phyloP scores from a whole-genome alignment of 108 stramenopile genomes.

The Cyclotella baltica region DNA sequence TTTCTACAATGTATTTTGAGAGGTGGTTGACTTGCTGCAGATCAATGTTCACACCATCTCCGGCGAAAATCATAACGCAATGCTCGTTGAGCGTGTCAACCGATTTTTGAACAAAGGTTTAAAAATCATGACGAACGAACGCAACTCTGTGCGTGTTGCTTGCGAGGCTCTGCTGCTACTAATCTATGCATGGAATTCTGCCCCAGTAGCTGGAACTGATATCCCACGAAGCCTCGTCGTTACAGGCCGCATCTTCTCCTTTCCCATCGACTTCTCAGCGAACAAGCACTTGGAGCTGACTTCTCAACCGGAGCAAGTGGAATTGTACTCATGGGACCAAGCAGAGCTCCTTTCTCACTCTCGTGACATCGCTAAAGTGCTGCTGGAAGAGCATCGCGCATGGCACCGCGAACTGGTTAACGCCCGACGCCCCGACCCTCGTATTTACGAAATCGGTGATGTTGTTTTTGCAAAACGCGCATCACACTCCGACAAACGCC shows the following conservation, averaged over 20 bases:
- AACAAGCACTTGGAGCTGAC: conserved; percentile 1
- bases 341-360: neutral
- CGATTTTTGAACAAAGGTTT: conserved; percentile 33
- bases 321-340: neutral
- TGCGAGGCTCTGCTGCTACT: conserved; percentile 16
- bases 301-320: neutral
- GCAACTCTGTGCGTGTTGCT: neutral
- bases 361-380: neutral
- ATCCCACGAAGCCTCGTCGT: conserved; percentile 18
- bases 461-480: conserved; percentile 11
- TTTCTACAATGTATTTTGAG: conserved; percentile 2
- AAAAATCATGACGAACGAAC: conserved; percentile 23
- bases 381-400: conserved; percentile 16
- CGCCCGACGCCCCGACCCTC: conserved; percentile 2
- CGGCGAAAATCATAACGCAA: conserved; percentile 39
- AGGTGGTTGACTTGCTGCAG: neutral
- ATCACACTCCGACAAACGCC: neutral
- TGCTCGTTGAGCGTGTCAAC: conserved; percentile 39
- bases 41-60: conserved; percentile 8
- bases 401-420: conserved; percentile 10
- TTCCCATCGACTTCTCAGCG: conserved; percentile 38
- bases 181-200: conserved; percentile 36
- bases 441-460: neutral
- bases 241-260: conserved; percentile 28
- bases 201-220: conserved; percentile 33